Percentiles rank a stretch among this genome's conserved stretches.
phyloP scores from a whole-genome alignment of 129 eudicot genomes.

The Logfia minima region DNA sequence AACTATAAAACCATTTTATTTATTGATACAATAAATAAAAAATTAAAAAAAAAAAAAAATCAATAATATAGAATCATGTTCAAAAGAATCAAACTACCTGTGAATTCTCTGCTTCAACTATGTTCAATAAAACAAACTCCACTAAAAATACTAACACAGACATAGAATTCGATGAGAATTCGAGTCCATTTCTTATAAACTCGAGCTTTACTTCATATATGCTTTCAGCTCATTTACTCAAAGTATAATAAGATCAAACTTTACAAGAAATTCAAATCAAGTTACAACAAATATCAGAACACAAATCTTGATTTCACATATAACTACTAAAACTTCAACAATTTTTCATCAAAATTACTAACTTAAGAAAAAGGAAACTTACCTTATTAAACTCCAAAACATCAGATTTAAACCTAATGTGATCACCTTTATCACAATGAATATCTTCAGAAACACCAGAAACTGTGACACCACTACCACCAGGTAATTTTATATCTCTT shows the following conservation, averaged over 20 bases:
- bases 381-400: conserved; percentile 91
- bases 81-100: neutral
- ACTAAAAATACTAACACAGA: neutral
- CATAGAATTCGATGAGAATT: neutral
- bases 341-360: neutral
- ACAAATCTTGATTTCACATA: conserved; percentile 11
- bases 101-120: neutral
- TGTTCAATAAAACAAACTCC: neutral
- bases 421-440: conserved; percentile 92
- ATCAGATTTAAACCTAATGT: conserved; percentile 81
- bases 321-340: neutral
- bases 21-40: neutral
- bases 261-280: neutral
- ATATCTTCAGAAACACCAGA: conserved; percentile 66
- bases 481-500: conserved; percentile 67
- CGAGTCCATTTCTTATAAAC: neutral
- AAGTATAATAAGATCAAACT: neutral
- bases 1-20: neutral
- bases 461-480: conserved; percentile 45
- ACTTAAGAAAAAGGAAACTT: neutral
- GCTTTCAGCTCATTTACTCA: neutral
- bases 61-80: neutral
- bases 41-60: neutral
- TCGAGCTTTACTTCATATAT: neutral
- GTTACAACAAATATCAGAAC: neutral